Evolutionary conservation across 192 early-diverging fungal species (phyloP).

Genomic region (Borealophlyctis nickersoniae): DNA sequence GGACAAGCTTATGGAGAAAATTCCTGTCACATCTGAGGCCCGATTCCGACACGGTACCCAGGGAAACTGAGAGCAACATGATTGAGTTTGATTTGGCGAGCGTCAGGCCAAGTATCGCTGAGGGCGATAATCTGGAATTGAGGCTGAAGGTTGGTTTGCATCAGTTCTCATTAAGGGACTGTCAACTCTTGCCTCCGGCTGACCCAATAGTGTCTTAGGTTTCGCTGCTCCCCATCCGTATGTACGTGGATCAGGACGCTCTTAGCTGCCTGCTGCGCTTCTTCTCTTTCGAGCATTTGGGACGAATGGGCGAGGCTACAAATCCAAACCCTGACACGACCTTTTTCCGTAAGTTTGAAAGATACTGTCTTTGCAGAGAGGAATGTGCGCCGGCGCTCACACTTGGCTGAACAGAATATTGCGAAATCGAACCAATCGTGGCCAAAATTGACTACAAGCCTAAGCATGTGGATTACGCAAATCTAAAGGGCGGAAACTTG

Average conservation of each 20-base stretch:
- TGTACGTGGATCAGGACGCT: slow-evolving; percentile 93
- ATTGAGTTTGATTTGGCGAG: slow-evolving; percentile 52
- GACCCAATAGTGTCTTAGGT: slow-evolving; percentile 33
- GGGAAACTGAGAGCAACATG: slow-evolving; percentile 66
- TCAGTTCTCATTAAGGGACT: too few relatives aligned
- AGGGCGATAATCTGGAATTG: slow-evolving; percentile 53
- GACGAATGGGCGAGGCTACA: slow-evolving; percentile 26
- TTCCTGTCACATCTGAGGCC: slow-evolving; percentile 68
- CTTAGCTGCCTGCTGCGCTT: slow-evolving; percentile 77
- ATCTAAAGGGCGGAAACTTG: slow-evolving; percentile 70
- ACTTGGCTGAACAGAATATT: slow-evolving; percentile 49
- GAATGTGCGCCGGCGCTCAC: slow-evolving; percentile 7
- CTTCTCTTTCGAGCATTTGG: slow-evolving; percentile 54
- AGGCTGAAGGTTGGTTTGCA: slow-evolving; percentile 56
- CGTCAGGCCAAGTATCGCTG: slow-evolving; percentile 54
- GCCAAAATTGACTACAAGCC: slow-evolving; percentile 96
- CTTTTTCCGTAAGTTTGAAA: slow-evolving; percentile 39
- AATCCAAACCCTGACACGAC: slow-evolving; percentile 2
- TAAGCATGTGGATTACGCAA: slow-evolving; percentile 78
- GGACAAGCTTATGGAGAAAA: slow-evolving; percentile 72
- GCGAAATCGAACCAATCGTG: slow-evolving; percentile 68
- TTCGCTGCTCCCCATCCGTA: slow-evolving; percentile 71
- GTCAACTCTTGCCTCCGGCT: too few relatives aligned
- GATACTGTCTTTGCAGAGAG: too few relatives aligned
- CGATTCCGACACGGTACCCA: slow-evolving; percentile 48